Evolutionary conservation across 305 asterid genomes (phyloP), one percentile per base, ranked within the genome.

Genomic region (Striga hermonthica): DNA sequence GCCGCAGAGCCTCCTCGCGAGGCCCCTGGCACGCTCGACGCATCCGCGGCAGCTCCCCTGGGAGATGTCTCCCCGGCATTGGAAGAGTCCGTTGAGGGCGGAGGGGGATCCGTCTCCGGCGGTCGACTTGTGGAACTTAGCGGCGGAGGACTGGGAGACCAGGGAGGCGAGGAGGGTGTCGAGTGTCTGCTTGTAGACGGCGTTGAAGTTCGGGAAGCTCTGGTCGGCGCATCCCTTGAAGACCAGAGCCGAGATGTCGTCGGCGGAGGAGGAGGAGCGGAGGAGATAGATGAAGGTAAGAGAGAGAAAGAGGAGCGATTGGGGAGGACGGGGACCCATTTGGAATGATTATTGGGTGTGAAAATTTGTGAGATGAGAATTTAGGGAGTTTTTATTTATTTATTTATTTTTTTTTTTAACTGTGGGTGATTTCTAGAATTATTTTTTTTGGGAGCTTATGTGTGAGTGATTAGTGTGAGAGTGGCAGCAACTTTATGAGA

Each of bases 221-320:
- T 81, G 84, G 69, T 81, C 81, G 34, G 91, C 91, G 80, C 95
- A 86, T 78, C 95, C 95, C 78, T 84, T 84, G 83, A 81, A 86
- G 3, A 82, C 80, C 40, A 84, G 64, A 61, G 57, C 40, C 9
- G 81, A 73, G 81, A 65, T 58, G 67, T 22, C 31, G 31, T 74
- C 77, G 60, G 81, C 79, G 60, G 81, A 38, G 68, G 88, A 31
- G 53, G 74, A 59, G 58, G 14, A 9, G 16, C 6, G 54, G 64
- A 52, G 28, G 7, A n/a, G n/a, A 64, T 64, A n/a, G n/a, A 43
- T 7, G 55, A 70, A 59, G 57, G 67, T 2, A 3, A 66, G 53
- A 9, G 38, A 11, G 62, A 75, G 16, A 34, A 67, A 53, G 55
- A 75, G 44, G 28, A 34, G 68, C 38, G 60, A 55, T 0, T 41